phyloP scores from a whole-genome alignment of 805 yeast species.

The Sporopachydermia quercuum region DNA sequence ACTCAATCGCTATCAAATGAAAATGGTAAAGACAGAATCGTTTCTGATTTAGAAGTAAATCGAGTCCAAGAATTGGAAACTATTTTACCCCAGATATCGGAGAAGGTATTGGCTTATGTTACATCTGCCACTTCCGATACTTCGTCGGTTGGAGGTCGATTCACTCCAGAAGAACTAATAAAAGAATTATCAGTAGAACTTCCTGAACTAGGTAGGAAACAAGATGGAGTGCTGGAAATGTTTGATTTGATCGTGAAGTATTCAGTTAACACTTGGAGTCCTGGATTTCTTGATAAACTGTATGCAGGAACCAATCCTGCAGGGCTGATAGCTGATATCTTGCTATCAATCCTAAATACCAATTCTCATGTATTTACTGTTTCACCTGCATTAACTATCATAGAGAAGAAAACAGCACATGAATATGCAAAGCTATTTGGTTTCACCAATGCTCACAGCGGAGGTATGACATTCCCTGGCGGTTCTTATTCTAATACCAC shows the following conservation, averaged over 20 bases:
- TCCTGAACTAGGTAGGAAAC: conserved; percentile 23
- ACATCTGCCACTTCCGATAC: conserved; percentile 29
- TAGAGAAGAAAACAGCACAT: conserved; percentile 53
- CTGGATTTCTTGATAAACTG: conserved; percentile 71
- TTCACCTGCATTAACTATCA: conserved; percentile 62
- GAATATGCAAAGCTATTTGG: conserved; percentile 59
- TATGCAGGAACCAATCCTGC: conserved; percentile 80
- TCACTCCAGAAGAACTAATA: conserved; percentile 34
- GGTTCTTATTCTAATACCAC: conserved; percentile 82
- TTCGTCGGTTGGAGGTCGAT: conserved; percentile 35
- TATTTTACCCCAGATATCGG: conserved; percentile 35
- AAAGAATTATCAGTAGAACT: conserved; percentile 22
- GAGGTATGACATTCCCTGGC: conserved; percentile 77
- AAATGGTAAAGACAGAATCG: not conserved
- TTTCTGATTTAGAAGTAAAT: conserved; percentile 25
- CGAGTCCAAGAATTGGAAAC: conserved; percentile 43
- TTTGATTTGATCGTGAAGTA: conserved; percentile 44
- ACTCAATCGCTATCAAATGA: not conserved
- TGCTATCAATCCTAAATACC: conserved; percentile 59
- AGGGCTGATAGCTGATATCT: conserved; percentile 59
- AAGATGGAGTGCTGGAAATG: conserved; percentile 29
- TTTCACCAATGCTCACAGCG: conserved; percentile 38
- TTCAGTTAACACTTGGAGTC: conserved; percentile 77
- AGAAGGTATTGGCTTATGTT: conserved; percentile 38
- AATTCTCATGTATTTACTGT: conserved; percentile 80